Conservation (phyloP, 2,329 filamentous ascomycete genomes). For the Penicillium sp. region DNA sequence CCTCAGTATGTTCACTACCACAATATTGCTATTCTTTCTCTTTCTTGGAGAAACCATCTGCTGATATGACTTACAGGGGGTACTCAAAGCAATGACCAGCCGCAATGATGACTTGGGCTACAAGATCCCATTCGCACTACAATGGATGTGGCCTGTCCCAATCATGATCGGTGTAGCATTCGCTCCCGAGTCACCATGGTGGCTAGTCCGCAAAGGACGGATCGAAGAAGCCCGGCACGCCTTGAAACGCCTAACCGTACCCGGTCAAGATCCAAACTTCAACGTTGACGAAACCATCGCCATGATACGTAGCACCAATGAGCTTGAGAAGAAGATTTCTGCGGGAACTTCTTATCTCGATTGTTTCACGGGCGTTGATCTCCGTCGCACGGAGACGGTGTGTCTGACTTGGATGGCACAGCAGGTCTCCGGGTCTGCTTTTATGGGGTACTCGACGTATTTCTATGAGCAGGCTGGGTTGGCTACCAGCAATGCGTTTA, state of each 20-base stretch:
- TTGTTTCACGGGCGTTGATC: conserved; percentile 7
- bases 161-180: conserved; percentile 46
- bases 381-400: conserved; percentile 7
- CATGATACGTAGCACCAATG: conserved; percentile 10
- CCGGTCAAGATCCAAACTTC: conserved; percentile 61
- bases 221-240: conserved; percentile 44
- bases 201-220: conserved; percentile 46
- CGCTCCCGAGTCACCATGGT: conserved; percentile 31
- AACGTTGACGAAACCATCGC: conserved; percentile 50
- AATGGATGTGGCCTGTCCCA: conserved; percentile 53
- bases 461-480: conserved; percentile 35
- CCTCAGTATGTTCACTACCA: conserved; percentile 34
- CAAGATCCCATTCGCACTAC: conserved; percentile 50
- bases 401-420: conserved; percentile 21
- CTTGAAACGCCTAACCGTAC: conserved; percentile 43
- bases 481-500: conserved; percentile 10
- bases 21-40: neutral
- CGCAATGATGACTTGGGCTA: conserved; percentile 50
- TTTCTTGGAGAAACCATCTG: neutral
- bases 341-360: conserved; percentile 3
- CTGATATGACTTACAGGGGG: conserved; percentile 1
- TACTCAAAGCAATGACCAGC: conserved; percentile 5
- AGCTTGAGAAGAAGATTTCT: conserved; percentile 5
- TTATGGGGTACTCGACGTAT: conserved; percentile 37
- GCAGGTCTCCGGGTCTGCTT: conserved; percentile 29